A percentile compares a stretch with the other conserved stretches of the same genome.
Conservation (phyloP, 805 yeast species). For the Kodamaea laetipori region DNA sequence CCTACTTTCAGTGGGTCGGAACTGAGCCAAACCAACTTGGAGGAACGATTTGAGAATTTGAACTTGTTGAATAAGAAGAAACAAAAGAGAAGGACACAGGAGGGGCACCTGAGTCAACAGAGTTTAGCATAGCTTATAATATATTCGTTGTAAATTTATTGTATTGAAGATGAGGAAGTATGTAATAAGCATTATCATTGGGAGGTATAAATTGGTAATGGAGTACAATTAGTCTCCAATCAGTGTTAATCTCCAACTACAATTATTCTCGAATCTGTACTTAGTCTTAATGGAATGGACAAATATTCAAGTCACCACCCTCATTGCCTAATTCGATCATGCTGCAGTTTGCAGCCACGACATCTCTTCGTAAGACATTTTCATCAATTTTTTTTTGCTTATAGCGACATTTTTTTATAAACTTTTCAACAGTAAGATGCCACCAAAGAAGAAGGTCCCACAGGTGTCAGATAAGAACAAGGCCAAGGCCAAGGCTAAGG, state of each 20-base stretch:
- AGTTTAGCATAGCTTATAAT: neutral
- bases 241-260: too few species aligned
- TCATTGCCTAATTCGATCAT: neutral
- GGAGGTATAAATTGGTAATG: too few species aligned
- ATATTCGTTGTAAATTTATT: too few species aligned
- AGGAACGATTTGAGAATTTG: conserved; percentile 6
- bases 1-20: conserved; percentile 7
- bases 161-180: too few species aligned
- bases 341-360: conserved; percentile 4
- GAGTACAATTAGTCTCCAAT: too few species aligned
- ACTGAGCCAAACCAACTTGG: conserved; percentile 9
- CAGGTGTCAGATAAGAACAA: conserved; percentile 60
- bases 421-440: conserved; percentile 48
- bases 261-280: too few species aligned
- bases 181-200: too few species aligned
- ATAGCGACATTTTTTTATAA: conserved; percentile 2
- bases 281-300: too few species aligned
- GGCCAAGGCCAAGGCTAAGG: conserved; percentile 61
- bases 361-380: conserved; percentile 3
- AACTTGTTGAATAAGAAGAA: conserved; percentile 8
- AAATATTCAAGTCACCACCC: too few species aligned
- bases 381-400: conserved; percentile 5
- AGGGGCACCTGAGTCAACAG: conserved; percentile 3
- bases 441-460: conserved; percentile 74
- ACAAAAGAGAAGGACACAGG: conserved; percentile 3